Evolutionary conservation across 2,329 filamentous ascomycete genomes (phyloP).

Genomic region (Epichloe uncinata): DNA sequence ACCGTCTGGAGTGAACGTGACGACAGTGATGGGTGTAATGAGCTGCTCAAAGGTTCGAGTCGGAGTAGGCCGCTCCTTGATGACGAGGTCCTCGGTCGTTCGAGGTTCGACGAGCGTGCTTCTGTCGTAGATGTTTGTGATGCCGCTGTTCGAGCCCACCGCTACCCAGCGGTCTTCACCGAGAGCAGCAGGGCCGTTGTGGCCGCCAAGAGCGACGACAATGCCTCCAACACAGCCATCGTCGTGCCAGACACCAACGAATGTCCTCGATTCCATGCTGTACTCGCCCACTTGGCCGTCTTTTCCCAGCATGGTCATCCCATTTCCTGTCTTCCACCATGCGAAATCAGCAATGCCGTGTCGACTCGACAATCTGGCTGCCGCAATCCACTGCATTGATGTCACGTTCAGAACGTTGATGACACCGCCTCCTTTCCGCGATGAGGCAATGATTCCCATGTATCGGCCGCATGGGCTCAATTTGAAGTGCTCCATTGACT

Average conservation of each 20-base stretch:
- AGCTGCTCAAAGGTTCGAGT: constrained; percentile 69
- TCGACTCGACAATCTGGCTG: constrained; percentile 67
- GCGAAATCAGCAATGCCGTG: constrained; percentile 81
- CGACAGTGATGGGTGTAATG: constrained; percentile 66
- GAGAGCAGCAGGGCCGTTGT: constrained; percentile 43
- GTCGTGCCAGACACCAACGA: constrained; percentile 76
- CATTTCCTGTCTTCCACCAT: constrained; percentile 81
- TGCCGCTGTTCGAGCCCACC: constrained; percentile 71
- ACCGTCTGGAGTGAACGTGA: constrained; percentile 76
- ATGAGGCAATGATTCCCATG: constrained; percentile 69
- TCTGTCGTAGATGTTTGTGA: constrained; percentile 90
- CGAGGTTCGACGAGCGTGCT: constrained; percentile 39
- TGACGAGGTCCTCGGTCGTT: constrained; percentile 27
- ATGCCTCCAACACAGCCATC: constrained; percentile 82
- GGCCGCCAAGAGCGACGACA: constrained; percentile 64
- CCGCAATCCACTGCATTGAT: constrained; percentile 77
- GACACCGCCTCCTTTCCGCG: constrained; percentile 73
- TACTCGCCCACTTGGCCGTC: constrained; percentile 89
- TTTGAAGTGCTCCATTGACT: constrained; percentile 81
- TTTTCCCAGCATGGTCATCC: constrained; percentile 70
- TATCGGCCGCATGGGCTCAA: constrained; percentile 76
- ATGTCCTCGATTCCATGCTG: constrained; percentile 52
- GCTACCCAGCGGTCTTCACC: constrained; percentile 84
- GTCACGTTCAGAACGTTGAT: constrained; percentile 71
- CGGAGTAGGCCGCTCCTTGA: constrained; percentile 60